phyloP scores from a whole-genome alignment of 306 rosid species.

The Cyclanthera cordifolia region DNA sequence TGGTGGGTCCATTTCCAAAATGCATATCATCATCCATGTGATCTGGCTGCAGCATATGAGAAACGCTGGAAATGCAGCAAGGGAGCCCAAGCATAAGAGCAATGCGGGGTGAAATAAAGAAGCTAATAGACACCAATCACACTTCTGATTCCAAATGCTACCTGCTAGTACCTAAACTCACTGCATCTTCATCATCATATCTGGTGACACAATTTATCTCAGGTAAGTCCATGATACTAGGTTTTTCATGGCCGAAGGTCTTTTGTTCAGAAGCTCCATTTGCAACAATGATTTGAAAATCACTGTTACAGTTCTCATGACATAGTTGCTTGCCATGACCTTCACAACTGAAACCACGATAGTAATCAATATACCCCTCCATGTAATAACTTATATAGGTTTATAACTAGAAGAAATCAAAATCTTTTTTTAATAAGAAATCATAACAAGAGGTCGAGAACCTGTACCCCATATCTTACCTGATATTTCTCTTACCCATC shows the following conservation, averaged over 20 bases:
- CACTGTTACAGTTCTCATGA: conserved; percentile 15
- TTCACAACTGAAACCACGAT: conserved; percentile 8
- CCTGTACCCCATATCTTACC: conserved; percentile 25
- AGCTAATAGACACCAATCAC: conserved; percentile 18
- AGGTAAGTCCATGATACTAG: conserved; percentile 10
- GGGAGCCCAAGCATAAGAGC: not conserved
- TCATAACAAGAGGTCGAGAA: not conserved
- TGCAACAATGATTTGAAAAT: conserved; percentile 10
- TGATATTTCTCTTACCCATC: conserved; percentile 15
- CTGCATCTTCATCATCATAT: conserved; percentile 15
- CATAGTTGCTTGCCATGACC: conserved; percentile 14
- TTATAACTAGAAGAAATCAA: not conserved
- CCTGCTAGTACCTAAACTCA: conserved; percentile 16
- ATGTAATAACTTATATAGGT: not conserved
- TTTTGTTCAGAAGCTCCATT: conserved; percentile 12
- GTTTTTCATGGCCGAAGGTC: conserved; percentile 8
- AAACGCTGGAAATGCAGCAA: conserved; percentile 21
- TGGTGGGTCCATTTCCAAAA: conserved; percentile 26
- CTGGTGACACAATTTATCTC: conserved; percentile 5
- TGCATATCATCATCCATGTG: conserved; percentile 21
- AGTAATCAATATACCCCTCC: not conserved
- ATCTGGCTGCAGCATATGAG: conserved; percentile 18
- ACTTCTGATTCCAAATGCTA: conserved; percentile 10
- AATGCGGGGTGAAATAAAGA: not conserved
- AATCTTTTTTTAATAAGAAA: not conserved